These are phyloP conservation scores for Phyllosticta capitalensis DNA, from an alignment of 2,329 filamentous ascomycete species.

Conservation along the genomic window DNA sequence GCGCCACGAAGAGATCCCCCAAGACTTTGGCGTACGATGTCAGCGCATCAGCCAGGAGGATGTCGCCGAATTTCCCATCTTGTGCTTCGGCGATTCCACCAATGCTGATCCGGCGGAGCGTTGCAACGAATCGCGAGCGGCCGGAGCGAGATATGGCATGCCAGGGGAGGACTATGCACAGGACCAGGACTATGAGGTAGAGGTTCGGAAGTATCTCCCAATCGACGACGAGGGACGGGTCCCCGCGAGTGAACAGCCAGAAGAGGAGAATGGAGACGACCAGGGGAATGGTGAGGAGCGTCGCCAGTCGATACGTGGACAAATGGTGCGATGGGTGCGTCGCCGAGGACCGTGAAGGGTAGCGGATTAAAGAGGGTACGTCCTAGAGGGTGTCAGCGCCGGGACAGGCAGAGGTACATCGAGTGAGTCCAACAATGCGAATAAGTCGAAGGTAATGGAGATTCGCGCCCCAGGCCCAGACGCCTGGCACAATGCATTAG, in stretches of 20 bases:
- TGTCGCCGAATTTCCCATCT: constrained; percentile 90
- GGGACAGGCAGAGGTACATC: constrained; percentile 9
- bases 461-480: constrained; percentile 93
- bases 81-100: constrained; percentile 78
- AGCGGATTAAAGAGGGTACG: constrained; percentile 76
- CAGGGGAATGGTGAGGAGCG: constrained; percentile 63
- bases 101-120: constrained; percentile 66
- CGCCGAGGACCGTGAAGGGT: constrained; percentile 63
- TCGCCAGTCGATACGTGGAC: constrained; percentile 79
- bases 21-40: constrained; percentile 92
- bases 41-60: constrained; percentile 84
- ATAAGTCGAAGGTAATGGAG: constrained; percentile 72
- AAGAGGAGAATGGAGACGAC: constrained; percentile 65
- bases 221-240: constrained; percentile 57
- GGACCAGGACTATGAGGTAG: constrained; percentile 63
- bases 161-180: constrained; percentile 64
- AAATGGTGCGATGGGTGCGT: constrained; percentile 66
- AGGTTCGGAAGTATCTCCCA: constrained; percentile 82
- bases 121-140: constrained; percentile 64
- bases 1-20: constrained; percentile 75
- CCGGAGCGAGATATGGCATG: constrained; percentile 60
- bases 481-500: constrained; percentile 44
- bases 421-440: constrained; percentile 53
- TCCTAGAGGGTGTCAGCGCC: constrained; percentile 42
- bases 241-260: constrained; percentile 69